Conservation (phyloP, 148 eudicot species). For the Diospyros lotus region DNA sequence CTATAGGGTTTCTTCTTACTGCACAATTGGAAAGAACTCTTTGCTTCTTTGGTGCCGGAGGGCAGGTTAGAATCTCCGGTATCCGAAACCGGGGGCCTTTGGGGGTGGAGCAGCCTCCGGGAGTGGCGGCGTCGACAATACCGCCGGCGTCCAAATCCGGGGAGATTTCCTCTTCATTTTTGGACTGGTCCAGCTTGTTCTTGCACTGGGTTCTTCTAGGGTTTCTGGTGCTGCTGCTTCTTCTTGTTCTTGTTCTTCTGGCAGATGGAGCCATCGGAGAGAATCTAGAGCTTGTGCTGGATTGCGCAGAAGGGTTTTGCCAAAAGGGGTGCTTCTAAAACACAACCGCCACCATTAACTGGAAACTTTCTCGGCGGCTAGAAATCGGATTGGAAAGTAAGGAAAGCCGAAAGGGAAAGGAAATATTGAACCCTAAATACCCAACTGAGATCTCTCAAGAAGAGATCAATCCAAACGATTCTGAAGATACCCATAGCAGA, state of each 20-base stretch:
- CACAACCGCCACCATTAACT: neutral
- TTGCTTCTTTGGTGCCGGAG: constrained; percentile 20
- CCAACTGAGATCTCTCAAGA: neutral
- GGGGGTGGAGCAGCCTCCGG: constrained; percentile 26
- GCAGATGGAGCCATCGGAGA: constrained; percentile 14
- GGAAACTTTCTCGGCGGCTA: neutral
- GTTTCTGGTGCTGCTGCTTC: neutral
- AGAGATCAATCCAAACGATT: neutral
- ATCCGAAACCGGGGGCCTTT: constrained; percentile 15
- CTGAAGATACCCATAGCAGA: neutral
- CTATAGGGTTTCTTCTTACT: constrained; percentile 14
- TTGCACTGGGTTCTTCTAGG: constrained; percentile 7
- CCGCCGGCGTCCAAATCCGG: constrained; percentile 5
- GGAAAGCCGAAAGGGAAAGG: neutral
- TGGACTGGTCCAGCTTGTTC: neutral
- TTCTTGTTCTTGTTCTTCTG: constrained; percentile 4
- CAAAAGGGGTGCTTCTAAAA: neutral
- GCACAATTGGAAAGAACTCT: constrained; percentile 12
- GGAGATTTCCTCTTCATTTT: neutral
- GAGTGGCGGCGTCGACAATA: neutral
- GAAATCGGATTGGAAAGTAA: neutral
- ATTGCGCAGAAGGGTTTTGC: neutral
- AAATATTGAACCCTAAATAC: neutral
- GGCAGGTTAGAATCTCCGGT: constrained; percentile 20
- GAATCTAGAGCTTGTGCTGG: too few species aligned